These are phyloP conservation scores for Phytophthora meadii DNA, from an alignment of 352 stramenopile species.

Conservation along the genomic window DNA sequence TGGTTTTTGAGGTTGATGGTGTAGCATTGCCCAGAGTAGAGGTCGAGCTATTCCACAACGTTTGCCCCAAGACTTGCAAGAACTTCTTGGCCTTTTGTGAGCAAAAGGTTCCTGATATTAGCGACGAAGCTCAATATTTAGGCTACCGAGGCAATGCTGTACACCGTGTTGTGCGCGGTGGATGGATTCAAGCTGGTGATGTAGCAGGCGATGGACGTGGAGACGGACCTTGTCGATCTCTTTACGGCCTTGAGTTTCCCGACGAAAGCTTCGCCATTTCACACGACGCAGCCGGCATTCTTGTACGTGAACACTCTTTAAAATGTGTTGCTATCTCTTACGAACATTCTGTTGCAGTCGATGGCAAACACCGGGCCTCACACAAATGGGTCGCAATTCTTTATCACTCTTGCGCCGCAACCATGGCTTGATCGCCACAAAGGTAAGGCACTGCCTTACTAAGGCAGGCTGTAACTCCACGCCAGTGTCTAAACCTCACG, in stretches of 20 bases:
- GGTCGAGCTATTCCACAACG: constrained; percentile 67
- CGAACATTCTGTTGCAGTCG: constrained; percentile 48
- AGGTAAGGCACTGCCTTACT: constrained; percentile 38
- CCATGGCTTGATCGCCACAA: constrained; percentile 76
- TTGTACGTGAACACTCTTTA: constrained; percentile 45
- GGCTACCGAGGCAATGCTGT: constrained; percentile 65
- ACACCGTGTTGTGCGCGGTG: constrained; percentile 69
- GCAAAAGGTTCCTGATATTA: constrained; percentile 50
- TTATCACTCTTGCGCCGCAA: constrained; percentile 94
- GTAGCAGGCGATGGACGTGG: constrained; percentile 51
- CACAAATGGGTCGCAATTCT: constrained; percentile 99
- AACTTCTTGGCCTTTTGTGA: constrained; percentile 84
- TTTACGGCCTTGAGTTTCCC: constrained; percentile 68
- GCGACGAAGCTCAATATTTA: constrained; percentile 43
- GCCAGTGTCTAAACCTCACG: too few species aligned
- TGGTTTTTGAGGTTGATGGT: constrained; percentile 71
- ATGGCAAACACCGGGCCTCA: constrained; percentile 97
- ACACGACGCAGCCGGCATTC: constrained; percentile 64
- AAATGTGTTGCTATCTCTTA: background rate
- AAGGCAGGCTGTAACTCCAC: background rate
- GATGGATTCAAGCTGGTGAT: constrained; percentile 83
- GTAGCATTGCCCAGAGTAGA: constrained; percentile 67
- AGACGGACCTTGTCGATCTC: constrained; percentile 56
- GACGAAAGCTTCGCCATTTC: constrained; percentile 81
- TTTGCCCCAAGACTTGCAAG: constrained; percentile 73